These are phyloP conservation scores for Grifola frondosa DNA, from an alignment of 1,284 basidiomycete genomes.

Conservation along the genomic window DNA sequence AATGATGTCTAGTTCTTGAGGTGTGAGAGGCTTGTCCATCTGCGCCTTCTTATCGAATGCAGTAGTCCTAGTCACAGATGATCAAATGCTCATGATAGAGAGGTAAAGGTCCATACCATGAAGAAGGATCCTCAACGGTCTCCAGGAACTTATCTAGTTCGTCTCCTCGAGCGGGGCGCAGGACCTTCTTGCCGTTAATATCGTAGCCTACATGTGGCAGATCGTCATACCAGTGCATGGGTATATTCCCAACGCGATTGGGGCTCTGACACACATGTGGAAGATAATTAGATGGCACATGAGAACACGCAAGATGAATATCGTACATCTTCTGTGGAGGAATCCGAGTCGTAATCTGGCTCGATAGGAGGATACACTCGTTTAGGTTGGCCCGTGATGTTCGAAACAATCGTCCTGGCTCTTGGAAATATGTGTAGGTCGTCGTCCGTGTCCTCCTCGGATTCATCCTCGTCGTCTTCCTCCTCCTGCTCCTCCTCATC, in stretches of 20 bases:
- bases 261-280: conserved; percentile 56
- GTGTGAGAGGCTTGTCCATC: conserved; percentile 82
- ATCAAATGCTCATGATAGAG: conserved; percentile 1
- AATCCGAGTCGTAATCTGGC: conserved; percentile 95
- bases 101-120: conserved; percentile 59
- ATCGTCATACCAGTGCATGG: conserved; percentile 99
- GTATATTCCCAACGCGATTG: conserved; percentile 94
- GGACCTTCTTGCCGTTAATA: conserved; percentile 91
- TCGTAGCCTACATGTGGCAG: conserved; percentile 99
- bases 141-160: conserved; percentile 97
- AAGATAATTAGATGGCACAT: not conserved
- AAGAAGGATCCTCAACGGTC: conserved; percentile 88
- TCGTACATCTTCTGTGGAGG: conserved; percentile 94
- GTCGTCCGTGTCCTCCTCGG: conserved; percentile 36
- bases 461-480: conserved; percentile 34
- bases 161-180: conserved; percentile 93
- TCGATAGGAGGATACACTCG: conserved; percentile 93
- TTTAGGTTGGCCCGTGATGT: conserved; percentile 87
- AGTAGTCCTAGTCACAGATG: conserved; percentile 67
- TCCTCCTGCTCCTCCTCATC: conserved; percentile 35
- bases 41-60: conserved; percentile 91
- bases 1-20: conserved; percentile 96
- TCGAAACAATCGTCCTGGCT: conserved; percentile 68
- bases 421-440: conserved; percentile 56
- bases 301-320: conserved; percentile 6